phyloP scores from a whole-genome alignment of 768 basidiomycete genomes.

The Tylopilus sp. region DNA sequence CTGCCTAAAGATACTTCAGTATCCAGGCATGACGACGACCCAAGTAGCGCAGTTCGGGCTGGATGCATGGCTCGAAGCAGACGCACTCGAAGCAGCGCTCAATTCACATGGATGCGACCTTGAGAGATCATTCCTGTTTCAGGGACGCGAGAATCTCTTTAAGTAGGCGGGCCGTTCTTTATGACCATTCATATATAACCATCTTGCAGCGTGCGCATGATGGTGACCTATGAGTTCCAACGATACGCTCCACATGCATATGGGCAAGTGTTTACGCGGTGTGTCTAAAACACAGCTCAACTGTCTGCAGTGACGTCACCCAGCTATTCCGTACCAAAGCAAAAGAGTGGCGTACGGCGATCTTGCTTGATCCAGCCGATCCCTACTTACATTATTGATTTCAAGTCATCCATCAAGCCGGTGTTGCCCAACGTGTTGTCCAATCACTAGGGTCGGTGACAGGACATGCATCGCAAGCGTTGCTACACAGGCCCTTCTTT shows the following conservation, averaged over 20 bases:
- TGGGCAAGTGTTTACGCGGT: conserved; percentile 37
- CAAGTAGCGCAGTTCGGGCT: conserved; percentile 62
- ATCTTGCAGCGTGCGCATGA: conserved; percentile 56
- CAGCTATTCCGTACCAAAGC: conserved; percentile 54
- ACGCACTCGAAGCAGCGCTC: conserved; percentile 59
- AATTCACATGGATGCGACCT: conserved; percentile 63
- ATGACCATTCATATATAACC: conserved; percentile 5
- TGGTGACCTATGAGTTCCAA: conserved; percentile 66
- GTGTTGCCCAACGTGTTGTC: conserved; percentile 58
- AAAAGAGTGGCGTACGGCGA: conserved; percentile 62
- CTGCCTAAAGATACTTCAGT: conserved; percentile 58
- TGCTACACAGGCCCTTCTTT: conserved; percentile 62
- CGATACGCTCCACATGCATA: conserved; percentile 58
- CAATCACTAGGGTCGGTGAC: conserved; percentile 58
- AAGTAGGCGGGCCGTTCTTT: conserved; percentile 47
- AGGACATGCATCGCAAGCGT: conserved; percentile 41
- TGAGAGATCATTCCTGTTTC: conserved; percentile 65
- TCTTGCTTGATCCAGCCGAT: conserved; percentile 6
- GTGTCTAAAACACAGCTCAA: neutral
- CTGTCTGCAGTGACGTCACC: conserved; percentile 38
- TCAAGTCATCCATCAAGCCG: conserved; percentile 58
- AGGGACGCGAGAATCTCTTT: conserved; percentile 72
- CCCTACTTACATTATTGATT: conserved; percentile 5
- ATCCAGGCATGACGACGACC: conserved; percentile 38
- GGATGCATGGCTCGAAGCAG: conserved; percentile 68